These are phyloP conservation scores for Parmales sp. DNA, from an alignment of 108 stramenopile genomes.

Conservation along the genomic window DNA sequence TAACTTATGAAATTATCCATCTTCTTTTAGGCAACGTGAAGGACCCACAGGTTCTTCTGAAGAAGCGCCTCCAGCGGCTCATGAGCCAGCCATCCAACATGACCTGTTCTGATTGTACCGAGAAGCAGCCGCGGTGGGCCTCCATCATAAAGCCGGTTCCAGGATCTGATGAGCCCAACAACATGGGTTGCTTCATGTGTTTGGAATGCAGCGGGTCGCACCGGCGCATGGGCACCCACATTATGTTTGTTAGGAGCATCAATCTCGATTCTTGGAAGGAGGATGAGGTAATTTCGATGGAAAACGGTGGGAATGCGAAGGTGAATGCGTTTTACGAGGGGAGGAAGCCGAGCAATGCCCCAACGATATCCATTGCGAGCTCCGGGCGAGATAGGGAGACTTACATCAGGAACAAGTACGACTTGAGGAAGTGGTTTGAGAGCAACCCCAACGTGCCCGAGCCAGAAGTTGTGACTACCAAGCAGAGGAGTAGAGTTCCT, in stretches of 20 bases:
- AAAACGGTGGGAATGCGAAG: constrained; percentile 76
- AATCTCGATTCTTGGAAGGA: constrained; percentile 79
- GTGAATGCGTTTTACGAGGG: constrained; percentile 64
- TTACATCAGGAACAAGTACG: constrained; percentile 84
- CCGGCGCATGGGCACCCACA: constrained; percentile 92
- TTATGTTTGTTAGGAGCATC: constrained; percentile 88
- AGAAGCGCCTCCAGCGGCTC: too few species aligned
- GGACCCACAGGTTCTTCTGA: too few species aligned
- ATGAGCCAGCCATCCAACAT: too few species aligned
- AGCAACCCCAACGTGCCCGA: background rate
- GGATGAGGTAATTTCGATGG: constrained; percentile 72
- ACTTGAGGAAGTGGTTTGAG: constrained; percentile 19
- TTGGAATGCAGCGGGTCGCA: constrained; percentile 97
- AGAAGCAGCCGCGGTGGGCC: too few species aligned
- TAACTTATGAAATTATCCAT: too few species aligned
- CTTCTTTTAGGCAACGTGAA: too few species aligned
- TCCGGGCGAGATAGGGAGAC: constrained; percentile 64
- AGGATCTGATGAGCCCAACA: too few species aligned
- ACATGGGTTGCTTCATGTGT: constrained; percentile 90
- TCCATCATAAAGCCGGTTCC: too few species aligned
- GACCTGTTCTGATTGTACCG: too few species aligned
- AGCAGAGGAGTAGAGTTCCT: background rate
- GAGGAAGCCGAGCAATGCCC: background rate
- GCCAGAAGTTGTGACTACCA: background rate
- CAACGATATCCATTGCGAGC: constrained; percentile 32